Percentiles rank a stretch among this genome's conserved stretches.
Conservation (phyloP, 331 rosid genomes). For the Prunus yedoensis region DNA sequence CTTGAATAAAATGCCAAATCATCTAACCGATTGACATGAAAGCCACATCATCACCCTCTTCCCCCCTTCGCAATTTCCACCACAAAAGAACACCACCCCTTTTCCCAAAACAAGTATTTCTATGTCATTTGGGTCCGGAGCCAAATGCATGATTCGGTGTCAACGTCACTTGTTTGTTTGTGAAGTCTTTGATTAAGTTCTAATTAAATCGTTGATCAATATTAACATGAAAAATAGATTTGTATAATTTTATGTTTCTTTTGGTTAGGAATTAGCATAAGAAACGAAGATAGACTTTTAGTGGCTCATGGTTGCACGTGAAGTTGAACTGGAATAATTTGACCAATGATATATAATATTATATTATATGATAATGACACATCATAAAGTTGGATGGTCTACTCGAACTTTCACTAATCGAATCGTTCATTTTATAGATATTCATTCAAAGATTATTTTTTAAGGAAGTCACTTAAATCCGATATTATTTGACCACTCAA, state of each 20-base stretch:
- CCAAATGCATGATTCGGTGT: not conserved
- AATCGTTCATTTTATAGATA: too few species aligned
- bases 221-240: too few species aligned
- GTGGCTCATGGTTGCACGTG: not conserved
- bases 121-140: not conserved
- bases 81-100: not conserved
- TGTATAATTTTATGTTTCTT: not conserved
- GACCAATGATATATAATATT: not conserved
- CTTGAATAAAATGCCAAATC: not conserved
- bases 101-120: not conserved
- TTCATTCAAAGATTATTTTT: too few species aligned
- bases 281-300: constrained; percentile 1
- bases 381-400: too few species aligned
- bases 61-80: not conserved
- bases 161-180: not conserved
- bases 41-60: not conserved
- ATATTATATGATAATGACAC: not conserved
- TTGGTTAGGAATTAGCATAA: not conserved
- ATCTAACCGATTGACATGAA: not conserved
- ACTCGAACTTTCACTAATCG: too few species aligned
- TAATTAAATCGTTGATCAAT: too few species aligned
- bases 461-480: rapidly evolving
- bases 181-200: not conserved
- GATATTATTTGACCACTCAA: too few species aligned
- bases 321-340: not conserved